Evolutionary conservation across 2,329 filamentous ascomycete species (phyloP), one percentile per base, ranked within the genome.

Genomic region (Dactylellina haptotyla): DNA sequence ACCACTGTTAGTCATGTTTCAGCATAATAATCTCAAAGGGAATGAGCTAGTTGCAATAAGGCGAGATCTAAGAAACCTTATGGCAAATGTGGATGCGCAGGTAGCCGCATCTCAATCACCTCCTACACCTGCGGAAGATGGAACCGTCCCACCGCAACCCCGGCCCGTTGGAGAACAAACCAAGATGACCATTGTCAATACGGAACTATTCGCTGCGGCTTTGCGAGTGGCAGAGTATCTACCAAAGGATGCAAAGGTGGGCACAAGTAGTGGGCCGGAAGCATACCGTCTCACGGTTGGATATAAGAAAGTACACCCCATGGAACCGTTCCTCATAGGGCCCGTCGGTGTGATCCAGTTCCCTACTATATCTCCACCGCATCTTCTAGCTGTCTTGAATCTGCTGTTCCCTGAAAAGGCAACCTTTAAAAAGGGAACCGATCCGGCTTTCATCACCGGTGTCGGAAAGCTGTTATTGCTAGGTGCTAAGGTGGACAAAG

Each of bases 141-240:
- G 67, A 18, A 61, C 54, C 3, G 18, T 56, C 25, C 48, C 43
- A 16, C 28, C 67, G n/a, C 43, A 43, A n/a, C 53, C 58, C 28
- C 58, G 46, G n/a, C 59, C 67, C 1, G 37, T 75, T 71, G 85
- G 88, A 69, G 83, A 89, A 78, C 83, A 89, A 83, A 87, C 87
- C 83, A 88, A 89, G 79, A 83, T 91, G 67, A 87, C 87, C 1
- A 91, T 96, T 25, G 84, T 99, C 64, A 90, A 95, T 79, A 95
- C 92, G 12, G 90, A 91, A 79, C 96, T 99, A 79, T 92, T 99
- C 80, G 89, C 89, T 76, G 88, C 91, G 16, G 93, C 94, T 0
- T 83, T 98, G 75, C 89, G 90, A 76, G 87, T 98, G 57, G 89
- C 93, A 74, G 94, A 98, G 79, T 96, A 93, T 82, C 96, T 85